Evolutionary conservation across 2,329 filamentous ascomycete genomes (phyloP).

Genomic region (Arthrobotrys sphaeroides): DNA sequence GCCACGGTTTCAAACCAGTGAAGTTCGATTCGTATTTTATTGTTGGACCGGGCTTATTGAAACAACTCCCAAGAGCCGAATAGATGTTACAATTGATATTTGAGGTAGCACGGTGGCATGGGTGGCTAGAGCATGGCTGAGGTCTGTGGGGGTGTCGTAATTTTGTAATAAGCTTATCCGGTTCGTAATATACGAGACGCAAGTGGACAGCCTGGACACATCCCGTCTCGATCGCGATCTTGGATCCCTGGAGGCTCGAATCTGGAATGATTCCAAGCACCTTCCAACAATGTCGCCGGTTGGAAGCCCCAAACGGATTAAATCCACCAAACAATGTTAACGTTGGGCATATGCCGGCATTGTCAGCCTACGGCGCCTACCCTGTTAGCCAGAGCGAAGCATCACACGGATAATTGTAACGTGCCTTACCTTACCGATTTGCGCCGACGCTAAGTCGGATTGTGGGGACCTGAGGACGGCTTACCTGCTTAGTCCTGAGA

Average conservation of each 20-base stretch:
- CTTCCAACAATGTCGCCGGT: conserved; percentile 6
- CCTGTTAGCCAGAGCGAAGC: conserved; percentile 9
- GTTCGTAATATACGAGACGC: background rate
- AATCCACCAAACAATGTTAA: too few relatives aligned
- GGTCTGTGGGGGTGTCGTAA: background rate
- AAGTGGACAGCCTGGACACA: conserved; percentile 3
- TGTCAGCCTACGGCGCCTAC: conserved; percentile 1
- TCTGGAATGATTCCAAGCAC: conserved; percentile 11
- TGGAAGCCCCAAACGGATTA: too few relatives aligned
- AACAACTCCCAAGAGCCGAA: background rate
- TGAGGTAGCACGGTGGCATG: background rate
- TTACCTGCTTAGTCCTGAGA: background rate
- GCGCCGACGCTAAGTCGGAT: conserved; percentile 23
- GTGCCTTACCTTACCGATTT: conserved; percentile 44
- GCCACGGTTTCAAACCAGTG: conserved; percentile 3
- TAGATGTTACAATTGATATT: background rate
- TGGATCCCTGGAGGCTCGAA: background rate
- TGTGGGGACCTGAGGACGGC: conserved; percentile 14
- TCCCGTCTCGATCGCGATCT: background rate
- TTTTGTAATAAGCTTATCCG: background rate
- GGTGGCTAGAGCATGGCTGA: background rate
- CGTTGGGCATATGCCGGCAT: background rate
- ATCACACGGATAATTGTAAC: conserved; percentile 31
- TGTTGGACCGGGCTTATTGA: background rate
- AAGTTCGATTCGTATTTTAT: background rate